These are phyloP conservation scores for Monilinia polystroma DNA, from an alignment of 2,329 filamentous ascomycete genomes.

Conservation along the genomic window DNA sequence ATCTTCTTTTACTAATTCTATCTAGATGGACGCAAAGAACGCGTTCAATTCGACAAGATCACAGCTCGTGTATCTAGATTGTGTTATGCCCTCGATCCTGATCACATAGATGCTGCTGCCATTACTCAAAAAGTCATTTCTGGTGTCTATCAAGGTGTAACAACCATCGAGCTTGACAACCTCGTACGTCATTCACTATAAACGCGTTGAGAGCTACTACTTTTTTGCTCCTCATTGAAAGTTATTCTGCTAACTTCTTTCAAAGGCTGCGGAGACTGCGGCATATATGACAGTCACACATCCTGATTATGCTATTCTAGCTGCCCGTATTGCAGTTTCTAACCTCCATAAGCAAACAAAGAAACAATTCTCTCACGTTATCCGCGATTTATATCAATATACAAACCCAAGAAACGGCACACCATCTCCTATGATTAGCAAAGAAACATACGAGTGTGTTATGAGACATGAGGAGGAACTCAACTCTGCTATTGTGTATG, in stretches of 20 bases:
- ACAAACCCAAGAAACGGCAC: conserved; percentile 89
- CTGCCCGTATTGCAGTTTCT: conserved; percentile 96
- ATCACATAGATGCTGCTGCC: conserved; percentile 94
- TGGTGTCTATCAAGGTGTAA: conserved; percentile 97
- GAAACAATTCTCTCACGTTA: conserved; percentile 97
- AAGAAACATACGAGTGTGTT: conserved; percentile 85
- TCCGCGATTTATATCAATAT: conserved; percentile 92
- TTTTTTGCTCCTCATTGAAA: conserved; percentile 14
- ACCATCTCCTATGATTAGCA: conserved; percentile 89
- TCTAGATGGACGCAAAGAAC: conserved; percentile 97
- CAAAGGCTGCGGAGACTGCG: conserved; percentile 92
- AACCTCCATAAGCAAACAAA: conserved; percentile 99
- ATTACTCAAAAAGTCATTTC: conserved; percentile 99
- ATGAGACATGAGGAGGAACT: conserved; percentile 97
- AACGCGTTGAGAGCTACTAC: conserved; percentile 25
- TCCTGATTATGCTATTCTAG: conserved; percentile 97
- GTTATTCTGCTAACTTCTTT: conserved; percentile 30
- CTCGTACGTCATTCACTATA: conserved; percentile 64
- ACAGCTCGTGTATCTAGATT: conserved; percentile 95
- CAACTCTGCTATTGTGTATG: conserved; percentile 98
- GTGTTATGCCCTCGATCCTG: conserved; percentile 94
- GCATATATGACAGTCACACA: conserved; percentile 99
- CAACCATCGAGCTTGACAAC: conserved; percentile 93
- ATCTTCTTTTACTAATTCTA: neutral
- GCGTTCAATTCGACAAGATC: conserved; percentile 99